Percentiles rank a stretch among this genome's conserved stretches.
phyloP scores from a whole-genome alignment of 345 rosid genomes.

The Hibiscus trionum region DNA sequence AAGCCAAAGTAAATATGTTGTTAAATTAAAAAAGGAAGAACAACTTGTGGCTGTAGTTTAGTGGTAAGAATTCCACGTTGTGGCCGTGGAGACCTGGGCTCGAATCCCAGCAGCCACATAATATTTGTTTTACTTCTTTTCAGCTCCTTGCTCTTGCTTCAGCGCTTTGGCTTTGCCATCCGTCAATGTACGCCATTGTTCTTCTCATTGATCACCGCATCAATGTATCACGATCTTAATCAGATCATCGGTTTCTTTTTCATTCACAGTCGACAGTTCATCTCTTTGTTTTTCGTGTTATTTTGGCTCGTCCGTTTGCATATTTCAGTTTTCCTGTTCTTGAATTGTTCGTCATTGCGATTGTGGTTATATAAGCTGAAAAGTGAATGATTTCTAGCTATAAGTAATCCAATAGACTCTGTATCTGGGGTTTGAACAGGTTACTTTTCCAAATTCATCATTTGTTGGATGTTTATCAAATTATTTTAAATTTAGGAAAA shows the following conservation, averaged over 20 bases:
- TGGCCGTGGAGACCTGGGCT: slow-evolving; percentile 95
- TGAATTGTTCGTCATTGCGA: background rate
- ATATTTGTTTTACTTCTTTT: background rate
- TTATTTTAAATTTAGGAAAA: no score
- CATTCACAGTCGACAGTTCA: background rate
- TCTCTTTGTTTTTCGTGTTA: background rate
- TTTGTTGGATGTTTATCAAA: no score
- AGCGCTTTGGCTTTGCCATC: no score
- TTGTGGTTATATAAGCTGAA: background rate
- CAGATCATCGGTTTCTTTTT: no score
- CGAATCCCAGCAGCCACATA: slow-evolving; percentile 88
- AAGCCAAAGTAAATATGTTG: accelerated
- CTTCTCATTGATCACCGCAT: no score
- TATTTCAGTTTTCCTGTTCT: background rate
- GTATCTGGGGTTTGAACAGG: no score
- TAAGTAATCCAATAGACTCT: no score
- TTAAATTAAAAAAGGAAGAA: accelerated
- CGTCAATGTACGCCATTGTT: no score
- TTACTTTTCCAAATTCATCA: no score
- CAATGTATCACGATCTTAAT: no score
- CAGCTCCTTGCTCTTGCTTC: no score
- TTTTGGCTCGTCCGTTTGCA: background rate
- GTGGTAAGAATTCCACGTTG: slow-evolving; percentile 86
- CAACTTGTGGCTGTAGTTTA: slow-evolving; percentile 61
- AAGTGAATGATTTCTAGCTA: no score